These are phyloP conservation scores for Penicillium manginii DNA, from an alignment of 495 filamentous ascomycete species.

Conservation along the genomic window DNA sequence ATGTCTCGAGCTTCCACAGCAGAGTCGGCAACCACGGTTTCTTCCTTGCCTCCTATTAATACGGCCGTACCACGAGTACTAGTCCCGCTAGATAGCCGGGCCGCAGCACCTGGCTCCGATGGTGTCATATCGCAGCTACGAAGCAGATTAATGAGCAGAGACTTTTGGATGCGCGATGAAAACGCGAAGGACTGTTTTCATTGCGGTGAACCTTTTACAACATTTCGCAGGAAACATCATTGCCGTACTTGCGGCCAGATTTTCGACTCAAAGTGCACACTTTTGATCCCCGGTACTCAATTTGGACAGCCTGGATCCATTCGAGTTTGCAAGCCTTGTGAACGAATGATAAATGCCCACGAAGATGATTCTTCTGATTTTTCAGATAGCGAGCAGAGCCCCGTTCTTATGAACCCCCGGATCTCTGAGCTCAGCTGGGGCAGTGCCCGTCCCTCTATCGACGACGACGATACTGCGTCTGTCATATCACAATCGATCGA, in stretches of 20 bases:
- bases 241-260: constrained; percentile 93
- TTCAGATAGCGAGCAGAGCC: constrained; percentile 71
- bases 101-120: constrained; percentile 25
- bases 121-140: constrained; percentile 58
- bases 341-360: constrained; percentile 85
- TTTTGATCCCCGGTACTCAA: constrained; percentile 77
- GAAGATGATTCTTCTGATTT: constrained; percentile 91
- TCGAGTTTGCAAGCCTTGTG: constrained; percentile 93
- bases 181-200: constrained; percentile 97
- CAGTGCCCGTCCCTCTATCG: constrained; percentile 28
- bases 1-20: constrained; percentile 40
- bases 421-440: constrained; percentile 40
- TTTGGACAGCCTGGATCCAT: constrained; percentile 89
- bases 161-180: constrained; percentile 99
- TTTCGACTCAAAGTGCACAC: constrained; percentile 95
- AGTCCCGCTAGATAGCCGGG: constrained; percentile 26
- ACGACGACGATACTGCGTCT: constrained; percentile 52
- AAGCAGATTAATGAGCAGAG: constrained; percentile 84
- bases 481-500: constrained; percentile 51
- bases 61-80: constrained; percentile 29
- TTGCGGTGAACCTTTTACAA: constrained; percentile 86
- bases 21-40: constrained; percentile 33
- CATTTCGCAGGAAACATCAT: constrained; percentile 95
- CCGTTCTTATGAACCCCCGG: constrained; percentile 42
- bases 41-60: constrained; percentile 39